phyloP scores from a whole-genome alignment of 2,329 filamentous ascomycete genomes.

The Arthrobotrys iridis region DNA sequence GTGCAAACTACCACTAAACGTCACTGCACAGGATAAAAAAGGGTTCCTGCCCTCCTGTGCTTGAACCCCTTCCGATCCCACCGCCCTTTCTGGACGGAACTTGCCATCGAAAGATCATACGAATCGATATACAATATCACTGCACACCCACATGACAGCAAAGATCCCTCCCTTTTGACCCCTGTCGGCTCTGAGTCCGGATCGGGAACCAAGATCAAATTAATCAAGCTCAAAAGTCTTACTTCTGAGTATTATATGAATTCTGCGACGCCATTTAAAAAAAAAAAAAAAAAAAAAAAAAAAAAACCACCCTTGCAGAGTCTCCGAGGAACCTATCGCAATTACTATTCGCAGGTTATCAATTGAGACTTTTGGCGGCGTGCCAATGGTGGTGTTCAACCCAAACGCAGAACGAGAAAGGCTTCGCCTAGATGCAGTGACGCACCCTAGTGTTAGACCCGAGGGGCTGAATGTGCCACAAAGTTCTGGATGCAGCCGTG shows the following conservation, averaged over 20 bases:
- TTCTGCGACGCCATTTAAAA: too few relatives aligned
- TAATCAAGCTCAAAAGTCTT: not conserved
- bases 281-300: not conserved
- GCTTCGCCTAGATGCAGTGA: not conserved
- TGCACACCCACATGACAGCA: not conserved
- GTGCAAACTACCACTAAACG: not conserved
- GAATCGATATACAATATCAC: not conserved
- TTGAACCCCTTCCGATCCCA: not conserved
- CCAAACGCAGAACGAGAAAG: not conserved
- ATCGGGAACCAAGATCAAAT: not conserved
- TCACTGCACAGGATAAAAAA: not conserved
- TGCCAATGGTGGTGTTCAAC: slow-evolving; percentile 4
- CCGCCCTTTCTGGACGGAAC: slow-evolving; percentile 4
- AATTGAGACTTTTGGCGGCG: not conserved
- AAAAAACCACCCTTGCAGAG: too few relatives aligned
- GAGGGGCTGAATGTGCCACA: not conserved
- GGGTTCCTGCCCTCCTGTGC: slow-evolving; percentile 3
- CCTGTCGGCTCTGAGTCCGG: not conserved
- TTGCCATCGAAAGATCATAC: not conserved
- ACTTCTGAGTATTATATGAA: not conserved
- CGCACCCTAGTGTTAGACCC: not conserved
- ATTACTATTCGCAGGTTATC: not conserved
- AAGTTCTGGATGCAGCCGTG: not conserved
- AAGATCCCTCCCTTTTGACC: slow-evolving; percentile 1
- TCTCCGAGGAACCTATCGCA: not conserved